Evolutionary conservation across 2,329 filamentous ascomycete species (phyloP).

Genomic region (Fusarium sp.): DNA sequence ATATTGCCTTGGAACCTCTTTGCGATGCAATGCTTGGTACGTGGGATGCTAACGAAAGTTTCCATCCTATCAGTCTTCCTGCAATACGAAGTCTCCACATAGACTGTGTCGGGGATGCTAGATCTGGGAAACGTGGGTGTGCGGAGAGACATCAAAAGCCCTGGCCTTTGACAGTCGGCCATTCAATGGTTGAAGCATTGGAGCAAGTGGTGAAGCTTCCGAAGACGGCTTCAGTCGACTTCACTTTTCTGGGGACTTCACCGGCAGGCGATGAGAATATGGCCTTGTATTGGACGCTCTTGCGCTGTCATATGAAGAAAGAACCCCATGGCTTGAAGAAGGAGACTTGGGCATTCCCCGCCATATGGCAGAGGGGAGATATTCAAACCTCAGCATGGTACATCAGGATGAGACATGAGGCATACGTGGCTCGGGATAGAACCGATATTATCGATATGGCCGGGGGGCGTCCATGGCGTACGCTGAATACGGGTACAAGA

Average conservation of each 20-base stretch:
- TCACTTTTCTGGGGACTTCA: not conserved
- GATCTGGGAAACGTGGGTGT: not conserved
- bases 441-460: too few species aligned
- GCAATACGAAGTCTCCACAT: not conserved
- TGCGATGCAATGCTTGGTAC: slow-evolving; percentile 8
- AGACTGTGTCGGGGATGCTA: rapidly evolving
- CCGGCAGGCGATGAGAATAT: too few species aligned
- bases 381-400: too few species aligned
- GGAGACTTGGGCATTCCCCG: too few species aligned
- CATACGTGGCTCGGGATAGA: too few species aligned
- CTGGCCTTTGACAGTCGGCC: not conserved
- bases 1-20: not conserved
- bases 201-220: rapidly evolving
- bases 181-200: not conserved
- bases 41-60: not conserved
- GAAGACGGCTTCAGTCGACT: not conserved
- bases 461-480: too few species aligned
- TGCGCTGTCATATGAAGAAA: too few species aligned
- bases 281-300: too few species aligned
- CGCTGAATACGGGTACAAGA: too few species aligned
- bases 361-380: too few species aligned
- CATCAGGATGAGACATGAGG: too few species aligned
- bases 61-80: not conserved
- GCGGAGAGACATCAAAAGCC: not conserved
- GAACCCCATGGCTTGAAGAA: too few species aligned